phyloP scores from a whole-genome alignment of 2,329 filamentous ascomycete species.

The Colletotrichum aenigma region DNA sequence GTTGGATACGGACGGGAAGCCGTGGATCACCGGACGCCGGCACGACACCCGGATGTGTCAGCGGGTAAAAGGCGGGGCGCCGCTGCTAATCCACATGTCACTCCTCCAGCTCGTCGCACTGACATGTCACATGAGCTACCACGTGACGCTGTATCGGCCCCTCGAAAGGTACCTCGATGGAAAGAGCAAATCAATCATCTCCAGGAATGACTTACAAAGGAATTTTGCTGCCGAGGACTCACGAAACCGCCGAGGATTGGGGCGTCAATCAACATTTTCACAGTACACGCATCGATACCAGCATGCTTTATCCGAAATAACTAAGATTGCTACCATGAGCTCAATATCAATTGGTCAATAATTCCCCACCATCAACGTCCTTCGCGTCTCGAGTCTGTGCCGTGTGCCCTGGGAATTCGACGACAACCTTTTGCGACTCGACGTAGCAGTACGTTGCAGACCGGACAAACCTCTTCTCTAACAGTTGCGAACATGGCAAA shows the following conservation, averaged over 20 bases:
- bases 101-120: accelerated
- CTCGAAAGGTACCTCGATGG: not conserved
- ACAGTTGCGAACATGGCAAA: conserved; percentile 42
- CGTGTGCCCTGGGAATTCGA: not conserved
- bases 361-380: not conserved
- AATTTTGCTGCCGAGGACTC: not conserved
- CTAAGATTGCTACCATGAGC: conserved; percentile 11
- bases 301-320: not conserved
- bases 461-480: not conserved
- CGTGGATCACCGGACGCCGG: not conserved
- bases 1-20: too few relatives aligned
- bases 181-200: not conserved
- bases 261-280: not conserved
- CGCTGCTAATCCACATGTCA: not conserved
- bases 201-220: not conserved
- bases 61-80: not conserved
- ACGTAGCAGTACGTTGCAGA: not conserved
- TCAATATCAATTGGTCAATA: conserved; percentile 18
- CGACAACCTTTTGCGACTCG: not conserved
- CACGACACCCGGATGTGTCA: not conserved
- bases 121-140: not conserved
- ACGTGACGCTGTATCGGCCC: not conserved
- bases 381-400: not conserved
- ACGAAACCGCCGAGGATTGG: not conserved
- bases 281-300: not conserved